These are phyloP conservation scores for Termitomyces sp. DNA, from an alignment of 768 basidiomycete species.

Conservation along the genomic window DNA sequence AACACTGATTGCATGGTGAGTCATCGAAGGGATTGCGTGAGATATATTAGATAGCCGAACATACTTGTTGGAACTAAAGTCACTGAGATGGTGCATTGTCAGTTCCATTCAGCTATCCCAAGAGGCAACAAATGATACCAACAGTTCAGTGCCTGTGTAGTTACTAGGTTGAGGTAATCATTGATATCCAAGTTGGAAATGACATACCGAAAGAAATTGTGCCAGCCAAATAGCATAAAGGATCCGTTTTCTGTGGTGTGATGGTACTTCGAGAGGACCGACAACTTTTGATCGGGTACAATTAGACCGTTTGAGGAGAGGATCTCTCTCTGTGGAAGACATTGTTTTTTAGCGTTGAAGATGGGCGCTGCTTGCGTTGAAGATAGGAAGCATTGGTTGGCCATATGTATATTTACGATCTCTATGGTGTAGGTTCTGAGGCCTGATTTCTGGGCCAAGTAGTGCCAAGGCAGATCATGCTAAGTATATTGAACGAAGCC, in stretches of 20 bases:
- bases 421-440: background rate
- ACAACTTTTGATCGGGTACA: conserved; percentile 3
- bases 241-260: conserved; percentile 53
- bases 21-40: background rate
- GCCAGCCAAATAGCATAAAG: conserved; percentile 70
- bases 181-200: background rate
- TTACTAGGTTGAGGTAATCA: background rate
- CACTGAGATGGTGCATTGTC: conserved; percentile 31
- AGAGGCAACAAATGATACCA: conserved; percentile 7
- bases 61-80: conserved; percentile 76
- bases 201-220: conserved; percentile 68
- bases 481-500: background rate
- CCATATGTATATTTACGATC: no score
- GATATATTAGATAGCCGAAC: conserved; percentile 14
- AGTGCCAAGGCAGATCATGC: background rate
- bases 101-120: background rate
- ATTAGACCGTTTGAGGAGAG: conserved; percentile 6
- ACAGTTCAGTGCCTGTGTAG: conserved; percentile 30
- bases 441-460: no score
- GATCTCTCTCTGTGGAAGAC: conserved; percentile 13
- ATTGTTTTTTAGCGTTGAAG: conserved; percentile 1
- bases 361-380: background rate
- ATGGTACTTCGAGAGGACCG: conserved; percentile 62
- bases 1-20: conserved; percentile 44
- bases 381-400: background rate